Evolutionary conservation across 2,329 filamentous ascomycete species (phyloP).

Genomic region (Sclerotinia sclerotiorum): DNA sequence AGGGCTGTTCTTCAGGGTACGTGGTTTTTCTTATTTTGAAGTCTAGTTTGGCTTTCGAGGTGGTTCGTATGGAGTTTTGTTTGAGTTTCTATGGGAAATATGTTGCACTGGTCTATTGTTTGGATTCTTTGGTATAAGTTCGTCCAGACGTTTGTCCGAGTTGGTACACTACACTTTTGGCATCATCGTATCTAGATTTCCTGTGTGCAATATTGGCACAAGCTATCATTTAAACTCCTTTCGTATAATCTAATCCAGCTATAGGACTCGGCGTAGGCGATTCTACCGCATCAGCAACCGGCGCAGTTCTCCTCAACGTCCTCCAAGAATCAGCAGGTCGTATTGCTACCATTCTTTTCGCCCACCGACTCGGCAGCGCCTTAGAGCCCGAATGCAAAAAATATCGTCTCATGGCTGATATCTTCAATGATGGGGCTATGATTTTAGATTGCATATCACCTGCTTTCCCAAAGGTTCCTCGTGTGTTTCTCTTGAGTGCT

Average conservation of each 20-base stretch:
- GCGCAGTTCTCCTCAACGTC: constrained; percentile 64
- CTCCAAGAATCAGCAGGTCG: constrained; percentile 65
- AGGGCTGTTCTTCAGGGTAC: constrained; percentile 65
- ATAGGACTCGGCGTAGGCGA: constrained; percentile 67
- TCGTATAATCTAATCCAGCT: neutral
- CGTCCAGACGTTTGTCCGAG: neutral
- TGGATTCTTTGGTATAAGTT: neutral
- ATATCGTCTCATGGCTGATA: constrained; percentile 67
- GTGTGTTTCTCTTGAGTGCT: constrained; percentile 58
- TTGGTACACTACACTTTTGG: too few species aligned
- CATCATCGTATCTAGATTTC: too few species aligned
- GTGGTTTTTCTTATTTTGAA: neutral
- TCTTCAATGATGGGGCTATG: constrained; percentile 71
- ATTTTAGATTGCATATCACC: constrained; percentile 69
- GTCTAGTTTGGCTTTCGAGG: neutral
- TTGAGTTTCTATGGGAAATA: too few species aligned
- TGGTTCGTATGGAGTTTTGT: neutral
- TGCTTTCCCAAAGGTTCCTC: constrained; percentile 55
- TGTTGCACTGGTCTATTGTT: too few species aligned
- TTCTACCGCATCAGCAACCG: constrained; percentile 61
- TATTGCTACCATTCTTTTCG: constrained; percentile 68
- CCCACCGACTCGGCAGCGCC: constrained; percentile 63
- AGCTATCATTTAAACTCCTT: neutral
- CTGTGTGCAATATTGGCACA: neutral
- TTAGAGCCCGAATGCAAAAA: constrained; percentile 73